Percentiles rank a stretch among this genome's conserved stretches.
phyloP scores from a whole-genome alignment of 140 eudicot genomes.

The Ambrosia hybrid region DNA sequence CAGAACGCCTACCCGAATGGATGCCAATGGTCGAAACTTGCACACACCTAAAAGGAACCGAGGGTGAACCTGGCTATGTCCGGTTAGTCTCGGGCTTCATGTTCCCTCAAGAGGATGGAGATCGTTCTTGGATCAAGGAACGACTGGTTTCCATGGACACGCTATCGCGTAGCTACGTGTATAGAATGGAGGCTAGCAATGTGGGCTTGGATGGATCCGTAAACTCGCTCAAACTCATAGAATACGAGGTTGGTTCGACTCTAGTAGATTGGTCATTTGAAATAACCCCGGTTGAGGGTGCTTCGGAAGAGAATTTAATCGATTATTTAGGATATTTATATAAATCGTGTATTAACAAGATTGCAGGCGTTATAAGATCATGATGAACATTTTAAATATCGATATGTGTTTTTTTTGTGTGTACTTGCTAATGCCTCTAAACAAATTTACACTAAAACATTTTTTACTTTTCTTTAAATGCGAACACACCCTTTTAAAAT shows the following conservation, averaged over 20 bases:
- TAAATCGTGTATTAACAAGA: constrained; percentile 70
- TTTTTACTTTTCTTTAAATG: no score
- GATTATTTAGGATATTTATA: constrained; percentile 68
- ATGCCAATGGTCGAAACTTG: constrained; percentile 81
- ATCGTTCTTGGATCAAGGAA: constrained; percentile 81
- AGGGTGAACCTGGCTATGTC: constrained; percentile 60
- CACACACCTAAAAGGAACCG: constrained; percentile 55
- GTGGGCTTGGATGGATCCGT: constrained; percentile 68
- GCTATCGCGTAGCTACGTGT: constrained; percentile 34
- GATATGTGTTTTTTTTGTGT: not conserved
- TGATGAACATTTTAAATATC: not conserved
- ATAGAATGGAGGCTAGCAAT: constrained; percentile 65
- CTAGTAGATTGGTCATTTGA: constrained; percentile 67
- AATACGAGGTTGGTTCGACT: constrained; percentile 59
- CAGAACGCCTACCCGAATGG: constrained; percentile 57
- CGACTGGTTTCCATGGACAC: constrained; percentile 50
- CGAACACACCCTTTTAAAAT: no score
- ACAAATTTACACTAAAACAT: not conserved
- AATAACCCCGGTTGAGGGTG: constrained; percentile 58
- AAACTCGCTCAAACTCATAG: constrained; percentile 56
- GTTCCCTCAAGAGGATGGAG: constrained; percentile 76
- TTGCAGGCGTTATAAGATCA: constrained; percentile 44
- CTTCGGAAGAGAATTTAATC: constrained; percentile 50
- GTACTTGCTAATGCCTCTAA: not conserved
- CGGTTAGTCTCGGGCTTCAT: constrained; percentile 70